Conservation (phyloP, 1,284 basidiomycete genomes). For the Meira miltonrushii region DNA sequence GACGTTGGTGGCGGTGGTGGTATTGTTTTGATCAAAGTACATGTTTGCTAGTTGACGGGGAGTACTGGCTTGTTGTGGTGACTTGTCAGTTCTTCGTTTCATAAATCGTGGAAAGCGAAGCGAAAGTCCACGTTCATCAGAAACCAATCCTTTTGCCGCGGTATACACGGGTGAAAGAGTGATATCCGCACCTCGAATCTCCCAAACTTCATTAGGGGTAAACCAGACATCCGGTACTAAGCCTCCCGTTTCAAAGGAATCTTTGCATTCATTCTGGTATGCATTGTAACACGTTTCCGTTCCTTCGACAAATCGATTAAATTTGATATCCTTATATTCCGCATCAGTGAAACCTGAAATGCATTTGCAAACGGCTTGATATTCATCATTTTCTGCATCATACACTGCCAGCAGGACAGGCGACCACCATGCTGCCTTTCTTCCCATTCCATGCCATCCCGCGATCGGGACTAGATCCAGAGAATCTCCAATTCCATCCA, state of each 20-base stretch:
- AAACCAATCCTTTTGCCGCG: constrained; percentile 66
- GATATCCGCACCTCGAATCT: constrained; percentile 71
- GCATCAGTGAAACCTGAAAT: constrained; percentile 74
- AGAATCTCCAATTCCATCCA: constrained; percentile 60
- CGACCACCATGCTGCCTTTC: constrained; percentile 88
- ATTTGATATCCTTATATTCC: constrained; percentile 60
- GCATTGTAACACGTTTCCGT: constrained; percentile 41
- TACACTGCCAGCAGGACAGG: constrained; percentile 76
- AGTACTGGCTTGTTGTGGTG: constrained; percentile 31
- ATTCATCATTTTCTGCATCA: constrained; percentile 65
- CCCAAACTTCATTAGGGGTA: constrained; percentile 68
- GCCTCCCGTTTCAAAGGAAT: constrained; percentile 55
- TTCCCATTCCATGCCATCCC: constrained; percentile 83
- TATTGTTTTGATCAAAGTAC: constrained; percentile 34
- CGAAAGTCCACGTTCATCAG: constrained; percentile 61
- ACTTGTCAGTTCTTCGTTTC: constrained; percentile 38
- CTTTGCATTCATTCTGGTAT: background rate
- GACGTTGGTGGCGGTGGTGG: too few species aligned
- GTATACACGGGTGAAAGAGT: constrained; percentile 82
- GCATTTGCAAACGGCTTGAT: constrained; percentile 57
- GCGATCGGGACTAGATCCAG: constrained; percentile 50
- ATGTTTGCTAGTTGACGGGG: constrained; percentile 36
- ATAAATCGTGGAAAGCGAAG: constrained; percentile 55
- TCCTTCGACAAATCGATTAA: constrained; percentile 8
- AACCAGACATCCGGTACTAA: constrained; percentile 72